These are phyloP conservation scores for Cupressus sempervirens DNA, from an alignment of 75 land plant species.

Conservation along the genomic window DNA sequence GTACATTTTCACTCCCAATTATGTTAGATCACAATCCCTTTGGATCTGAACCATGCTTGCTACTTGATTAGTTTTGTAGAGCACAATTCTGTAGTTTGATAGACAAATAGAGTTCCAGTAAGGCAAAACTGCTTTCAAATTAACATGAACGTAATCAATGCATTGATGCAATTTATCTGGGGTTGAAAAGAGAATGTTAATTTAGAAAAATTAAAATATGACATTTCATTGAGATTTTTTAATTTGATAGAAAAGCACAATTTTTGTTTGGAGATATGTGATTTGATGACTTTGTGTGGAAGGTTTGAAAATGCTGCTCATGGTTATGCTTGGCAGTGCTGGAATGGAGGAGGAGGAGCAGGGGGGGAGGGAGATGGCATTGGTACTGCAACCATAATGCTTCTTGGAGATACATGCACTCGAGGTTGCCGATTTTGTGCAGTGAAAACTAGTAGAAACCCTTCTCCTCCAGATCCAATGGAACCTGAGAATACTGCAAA, in stretches of 20 bases:
- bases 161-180: background rate
- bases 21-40: background rate
- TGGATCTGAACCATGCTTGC: background rate
- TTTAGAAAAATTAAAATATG: background rate
- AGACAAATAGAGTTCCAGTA: background rate
- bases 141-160: background rate
- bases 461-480: conserved; percentile 89
- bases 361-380: conserved; percentile 78
- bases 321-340: conserved; percentile 50
- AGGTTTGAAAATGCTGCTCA: background rate
- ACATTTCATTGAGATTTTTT: background rate
- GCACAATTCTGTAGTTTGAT: background rate
- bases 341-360: conserved; percentile 80
- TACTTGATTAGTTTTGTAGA: background rate
- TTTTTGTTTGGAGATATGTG: too few species aligned
- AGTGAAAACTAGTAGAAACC: conserved; percentile 86
- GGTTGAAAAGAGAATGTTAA: background rate
- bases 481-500: conserved; percentile 92
- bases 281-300: background rate
- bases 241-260: background rate
- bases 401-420: conserved; percentile 94
- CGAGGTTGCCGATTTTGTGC: conserved; percentile 97
- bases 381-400: conserved; percentile 96
- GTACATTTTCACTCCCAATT: background rate
- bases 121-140: background rate